Evolutionary conservation across 306 rosid species (phyloP), one percentile per base, ranked within the genome.

Genomic region (Ochetophila trinervis): DNA sequence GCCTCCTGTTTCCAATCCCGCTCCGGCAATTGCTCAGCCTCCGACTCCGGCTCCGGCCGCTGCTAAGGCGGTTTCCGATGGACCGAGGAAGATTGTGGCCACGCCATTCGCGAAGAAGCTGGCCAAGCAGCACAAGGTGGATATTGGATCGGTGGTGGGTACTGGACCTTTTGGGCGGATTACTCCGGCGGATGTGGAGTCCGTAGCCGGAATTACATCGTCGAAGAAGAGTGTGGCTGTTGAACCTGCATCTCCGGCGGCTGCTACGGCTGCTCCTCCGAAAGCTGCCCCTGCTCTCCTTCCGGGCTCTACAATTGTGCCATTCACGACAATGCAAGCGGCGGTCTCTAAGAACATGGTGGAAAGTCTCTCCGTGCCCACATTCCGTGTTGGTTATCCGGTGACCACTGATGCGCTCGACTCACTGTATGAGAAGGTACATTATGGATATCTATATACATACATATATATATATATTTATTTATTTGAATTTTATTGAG

Each of bases 21-120:
- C 95, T 22, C 84, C 86, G 15, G 76, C 84, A 0, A 76, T 81
- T 4, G 32, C 83, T 27, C 93, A 75, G 73, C 82, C 84, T 8
- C 23, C 82, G 7, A 60, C 83, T 4, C 34, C 82, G 18, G 51
- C 83, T 4, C 34, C 82, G 18, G 51, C 87, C 6, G 40, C 81
- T 15, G 47, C 80, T 5, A 63, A 63, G 68, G 54, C 70, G 30
- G 79, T 57, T 22, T 57, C 85, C 0, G 80, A 79, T 6, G 86
- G 72, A 1, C 88, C 88, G 3, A 57, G 75, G 60, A 91, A 87
- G 91, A 63, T 59, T n/a, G 91, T 89, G 50, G 97, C 90, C 2
- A 91, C 97, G n/a, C 97, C 97, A 1, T 80, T 58, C 17, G 96
- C 97, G 6, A 91, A 83, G 78, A 91, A 89, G 80, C 84, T 91